phyloP scores from a whole-genome alignment of 75 land plant species.

The Picea sitchensis region DNA sequence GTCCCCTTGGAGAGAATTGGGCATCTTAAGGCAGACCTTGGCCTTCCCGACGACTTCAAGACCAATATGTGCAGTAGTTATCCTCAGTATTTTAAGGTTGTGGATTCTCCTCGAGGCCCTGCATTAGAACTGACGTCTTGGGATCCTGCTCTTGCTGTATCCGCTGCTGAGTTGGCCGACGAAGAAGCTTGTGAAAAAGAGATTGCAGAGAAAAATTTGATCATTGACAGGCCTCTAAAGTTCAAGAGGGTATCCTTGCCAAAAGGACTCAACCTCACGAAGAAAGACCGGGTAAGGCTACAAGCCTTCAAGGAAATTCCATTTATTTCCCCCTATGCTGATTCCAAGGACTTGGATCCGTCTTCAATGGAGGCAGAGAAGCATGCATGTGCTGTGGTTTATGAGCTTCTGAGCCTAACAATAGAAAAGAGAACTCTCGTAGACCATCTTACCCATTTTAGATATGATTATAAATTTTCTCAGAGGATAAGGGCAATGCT shows the following conservation, averaged over 20 bases:
- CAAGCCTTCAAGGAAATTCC: constrained; percentile 62
- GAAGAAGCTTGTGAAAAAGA: constrained; percentile 51
- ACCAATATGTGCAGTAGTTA: constrained; percentile 55
- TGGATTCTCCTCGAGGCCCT: constrained; percentile 62
- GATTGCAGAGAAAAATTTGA: constrained; percentile 50
- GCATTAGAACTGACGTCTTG: constrained; percentile 77
- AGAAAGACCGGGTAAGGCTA: constrained; percentile 69
- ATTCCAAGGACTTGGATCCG: constrained; percentile 55
- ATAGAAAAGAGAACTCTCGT: constrained; percentile 88
- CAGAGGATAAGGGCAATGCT: constrained; percentile 84
- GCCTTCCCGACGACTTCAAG: constrained; percentile 79
- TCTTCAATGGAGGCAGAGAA: constrained; percentile 71
- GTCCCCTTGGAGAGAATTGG: constrained; percentile 74
- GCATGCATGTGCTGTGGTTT: constrained; percentile 77
- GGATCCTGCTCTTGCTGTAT: constrained; percentile 90
- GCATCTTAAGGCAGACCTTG: constrained; percentile 79
- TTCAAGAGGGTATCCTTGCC: constrained; percentile 78
- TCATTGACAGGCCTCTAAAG: constrained; percentile 65
- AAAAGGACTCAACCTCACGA: constrained; percentile 66
- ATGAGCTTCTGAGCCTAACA: constrained; percentile 86
- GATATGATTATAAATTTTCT: constrained; percentile 88
- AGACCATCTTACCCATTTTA: constrained; percentile 91
- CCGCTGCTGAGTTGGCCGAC: constrained; percentile 63
- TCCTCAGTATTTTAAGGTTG: constrained; percentile 83
- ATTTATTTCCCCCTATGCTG: constrained; percentile 79